Evolutionary conservation across 768 basidiomycete species (phyloP).

Genomic region (Boletus speciosus): DNA sequence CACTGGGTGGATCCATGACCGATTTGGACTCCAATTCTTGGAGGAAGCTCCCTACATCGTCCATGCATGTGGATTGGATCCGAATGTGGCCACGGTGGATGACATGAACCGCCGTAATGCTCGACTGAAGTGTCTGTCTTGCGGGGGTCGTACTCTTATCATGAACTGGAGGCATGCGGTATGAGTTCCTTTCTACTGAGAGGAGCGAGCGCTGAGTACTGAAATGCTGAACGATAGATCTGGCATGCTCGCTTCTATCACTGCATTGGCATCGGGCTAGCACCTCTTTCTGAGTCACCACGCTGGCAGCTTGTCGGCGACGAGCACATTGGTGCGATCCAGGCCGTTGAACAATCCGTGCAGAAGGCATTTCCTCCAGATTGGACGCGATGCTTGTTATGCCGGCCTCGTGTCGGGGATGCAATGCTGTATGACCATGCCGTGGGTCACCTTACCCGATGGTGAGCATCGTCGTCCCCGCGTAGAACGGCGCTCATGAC

Average conservation of each 20-base stretch:
- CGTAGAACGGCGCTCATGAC: not conserved
- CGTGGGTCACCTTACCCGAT: not conserved
- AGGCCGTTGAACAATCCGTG: slow-evolving; percentile 1
- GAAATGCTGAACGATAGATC: slow-evolving; percentile 1
- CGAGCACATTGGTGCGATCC: slow-evolving; percentile 4
- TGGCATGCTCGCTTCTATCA: slow-evolving; percentile 9
- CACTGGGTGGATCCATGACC: not conserved
- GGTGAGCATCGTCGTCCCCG: not conserved
- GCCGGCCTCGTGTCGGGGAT: slow-evolving; percentile 6
- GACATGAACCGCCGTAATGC: slow-evolving; percentile 15
- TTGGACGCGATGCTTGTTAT: slow-evolving; percentile 9
- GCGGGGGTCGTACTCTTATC: not conserved
- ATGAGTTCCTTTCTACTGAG: not conserved
- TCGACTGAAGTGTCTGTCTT: slow-evolving; percentile 9
- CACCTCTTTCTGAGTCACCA: not conserved
- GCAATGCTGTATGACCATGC: not conserved
- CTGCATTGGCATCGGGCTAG: not conserved
- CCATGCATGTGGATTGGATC: slow-evolving; percentile 12
- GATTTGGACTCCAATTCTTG: slow-evolving; percentile 1
- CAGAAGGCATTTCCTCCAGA: not conserved
- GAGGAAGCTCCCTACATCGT: slow-evolving; percentile 12
- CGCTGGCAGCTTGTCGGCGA: slow-evolving; percentile 12
- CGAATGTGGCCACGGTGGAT: slow-evolving; percentile 1
- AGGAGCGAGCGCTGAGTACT: not conserved
- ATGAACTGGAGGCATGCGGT: slow-evolving; percentile 15